phyloP scores from a whole-genome alignment of 2,329 filamentous ascomycete genomes.

The Talaromyces sp. region DNA sequence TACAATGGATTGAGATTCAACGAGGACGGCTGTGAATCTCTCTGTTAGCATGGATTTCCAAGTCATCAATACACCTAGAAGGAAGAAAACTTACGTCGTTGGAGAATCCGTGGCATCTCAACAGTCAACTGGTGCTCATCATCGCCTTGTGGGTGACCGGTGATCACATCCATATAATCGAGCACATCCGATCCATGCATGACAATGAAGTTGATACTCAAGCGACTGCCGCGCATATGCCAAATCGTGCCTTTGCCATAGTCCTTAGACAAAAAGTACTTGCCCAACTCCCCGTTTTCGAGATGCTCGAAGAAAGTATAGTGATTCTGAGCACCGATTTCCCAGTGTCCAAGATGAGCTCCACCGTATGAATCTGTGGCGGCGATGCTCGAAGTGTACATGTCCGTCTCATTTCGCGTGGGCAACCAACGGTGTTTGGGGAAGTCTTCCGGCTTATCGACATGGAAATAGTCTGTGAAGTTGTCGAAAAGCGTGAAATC shows the following conservation, averaged over 20 bases:
- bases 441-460: slow-evolving; percentile 7
- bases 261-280: slow-evolving; percentile 12
- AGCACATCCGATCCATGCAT: slow-evolving; percentile 14
- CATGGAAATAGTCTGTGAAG: slow-evolving; percentile 11
- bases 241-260: slow-evolving; percentile 14
- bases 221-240: slow-evolving; percentile 11
- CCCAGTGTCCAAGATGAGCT: slow-evolving; percentile 10
- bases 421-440: slow-evolving; percentile 15
- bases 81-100: slow-evolving; percentile 12
- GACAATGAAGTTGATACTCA: slow-evolving; percentile 15
- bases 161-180: slow-evolving; percentile 13
- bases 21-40: slow-evolving; percentile 11
- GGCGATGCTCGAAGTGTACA: slow-evolving; percentile 13
- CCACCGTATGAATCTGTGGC: slow-evolving; percentile 11
- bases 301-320: slow-evolving; percentile 12
- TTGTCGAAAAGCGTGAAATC: slow-evolving; percentile 10
- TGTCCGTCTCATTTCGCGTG: slow-evolving; percentile 9
- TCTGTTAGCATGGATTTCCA: background rate
- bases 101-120: slow-evolving; percentile 12
- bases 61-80: background rate
- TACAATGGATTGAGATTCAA: slow-evolving; percentile 14
- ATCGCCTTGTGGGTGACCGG: slow-evolving; percentile 11
- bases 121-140: slow-evolving; percentile 15
- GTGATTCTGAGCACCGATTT: slow-evolving; percentile 15
- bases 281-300: slow-evolving; percentile 13